phyloP scores from a whole-genome alignment of 1,284 basidiomycete species.

The Meira miltonrushii region DNA sequence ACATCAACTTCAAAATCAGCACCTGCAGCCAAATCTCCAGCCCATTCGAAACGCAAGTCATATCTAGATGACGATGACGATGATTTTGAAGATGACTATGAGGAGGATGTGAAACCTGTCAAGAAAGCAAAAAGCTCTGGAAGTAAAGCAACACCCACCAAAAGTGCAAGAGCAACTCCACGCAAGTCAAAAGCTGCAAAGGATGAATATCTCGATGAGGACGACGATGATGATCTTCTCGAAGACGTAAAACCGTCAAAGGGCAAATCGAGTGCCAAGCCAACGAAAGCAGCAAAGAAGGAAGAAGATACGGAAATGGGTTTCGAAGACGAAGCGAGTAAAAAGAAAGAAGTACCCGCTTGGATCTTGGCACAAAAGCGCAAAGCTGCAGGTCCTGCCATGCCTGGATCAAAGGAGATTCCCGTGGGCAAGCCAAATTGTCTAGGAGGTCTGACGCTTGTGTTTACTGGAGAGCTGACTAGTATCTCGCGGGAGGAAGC shows the following conservation, averaged over 20 bases:
- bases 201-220: too few species aligned
- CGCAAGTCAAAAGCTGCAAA: too few species aligned
- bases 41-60: background rate
- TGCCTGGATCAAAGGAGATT: constrained; percentile 74
- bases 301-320: background rate
- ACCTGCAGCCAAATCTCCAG: background rate
- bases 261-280: constrained; percentile 8
- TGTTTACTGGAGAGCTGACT: constrained; percentile 81
- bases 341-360: background rate
- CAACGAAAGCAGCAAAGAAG: background rate
- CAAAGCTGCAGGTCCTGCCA: constrained; percentile 64
- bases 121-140: background rate
- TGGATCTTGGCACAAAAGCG: constrained; percentile 55
- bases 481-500: constrained; percentile 85
- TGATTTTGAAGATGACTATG: constrained; percentile 11
- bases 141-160: background rate
- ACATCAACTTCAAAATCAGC: too few species aligned
- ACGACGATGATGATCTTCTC: background rate
- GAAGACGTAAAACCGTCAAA: constrained; percentile 10
- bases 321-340: background rate
- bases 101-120: constrained; percentile 1
- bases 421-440: constrained; percentile 74
- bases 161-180: too few species aligned
- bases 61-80: constrained; percentile 13
- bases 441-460: constrained; percentile 79